Percentiles rank a stretch among this genome's conserved stretches.
Conservation (phyloP, 1,284 basidiomycete genomes). For the Testicularia cyperi region DNA sequence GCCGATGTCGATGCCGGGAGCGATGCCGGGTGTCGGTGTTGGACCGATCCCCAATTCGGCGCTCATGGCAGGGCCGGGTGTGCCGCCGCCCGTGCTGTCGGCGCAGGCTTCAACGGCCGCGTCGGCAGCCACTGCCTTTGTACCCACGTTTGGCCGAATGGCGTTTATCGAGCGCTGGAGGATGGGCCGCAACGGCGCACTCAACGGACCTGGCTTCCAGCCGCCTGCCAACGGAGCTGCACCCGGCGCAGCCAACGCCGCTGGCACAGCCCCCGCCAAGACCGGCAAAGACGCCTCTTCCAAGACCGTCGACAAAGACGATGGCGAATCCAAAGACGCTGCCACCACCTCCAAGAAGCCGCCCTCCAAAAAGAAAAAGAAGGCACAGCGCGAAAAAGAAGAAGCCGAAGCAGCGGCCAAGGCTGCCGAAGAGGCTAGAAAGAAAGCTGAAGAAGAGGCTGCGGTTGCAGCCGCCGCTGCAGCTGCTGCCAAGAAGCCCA, state of each 20-base stretch:
- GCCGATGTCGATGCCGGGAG: no score
- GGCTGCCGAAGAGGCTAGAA: slow-evolving; percentile 36
- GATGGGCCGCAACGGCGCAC: slow-evolving; percentile 38
- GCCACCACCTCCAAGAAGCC: slow-evolving; percentile 28
- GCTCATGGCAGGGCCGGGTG: no score
- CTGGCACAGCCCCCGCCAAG: slow-evolving; percentile 10
- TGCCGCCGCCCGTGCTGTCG: no score
- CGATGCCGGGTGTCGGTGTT: neutral
- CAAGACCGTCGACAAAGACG: slow-evolving; percentile 33
- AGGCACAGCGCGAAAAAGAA: slow-evolving; percentile 38
- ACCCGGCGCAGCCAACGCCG: slow-evolving; percentile 6
- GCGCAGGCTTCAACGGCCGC: slow-evolving; percentile 1
- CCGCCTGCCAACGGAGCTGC: slow-evolving; percentile 3
- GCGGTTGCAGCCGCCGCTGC: slow-evolving; percentile 25
- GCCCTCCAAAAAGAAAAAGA: slow-evolving; percentile 43
- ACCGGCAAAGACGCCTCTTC: slow-evolving; percentile 24
- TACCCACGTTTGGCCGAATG: slow-evolving; percentile 48
- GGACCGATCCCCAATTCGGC: neutral
- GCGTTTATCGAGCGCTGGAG: slow-evolving; percentile 51
- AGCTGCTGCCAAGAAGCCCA: slow-evolving; percentile 25
- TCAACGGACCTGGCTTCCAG: slow-evolving; percentile 4
- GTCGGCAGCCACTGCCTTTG: slow-evolving; percentile 21
- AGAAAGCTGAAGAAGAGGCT: slow-evolving; percentile 29
- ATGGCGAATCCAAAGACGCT: slow-evolving; percentile 7
- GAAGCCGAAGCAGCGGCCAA: slow-evolving; percentile 36